Percentiles rank a stretch among this genome's conserved stretches.
Conservation (phyloP, 768 basidiomycete species). For the Macrolepiota fuliginosa region DNA sequence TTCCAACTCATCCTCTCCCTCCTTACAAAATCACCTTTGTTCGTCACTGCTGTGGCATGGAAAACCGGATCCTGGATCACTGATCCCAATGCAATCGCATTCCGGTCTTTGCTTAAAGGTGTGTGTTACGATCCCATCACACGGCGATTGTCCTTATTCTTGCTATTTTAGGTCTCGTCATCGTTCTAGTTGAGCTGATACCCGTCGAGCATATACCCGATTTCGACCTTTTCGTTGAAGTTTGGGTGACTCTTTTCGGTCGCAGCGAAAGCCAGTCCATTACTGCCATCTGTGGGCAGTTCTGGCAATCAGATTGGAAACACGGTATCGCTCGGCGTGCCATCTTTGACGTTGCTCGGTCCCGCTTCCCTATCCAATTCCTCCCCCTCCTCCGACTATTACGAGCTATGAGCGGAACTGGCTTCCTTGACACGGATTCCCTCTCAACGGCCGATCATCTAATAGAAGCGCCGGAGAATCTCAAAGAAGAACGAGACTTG, state of each 20-base stretch:
- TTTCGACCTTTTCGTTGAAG: constrained; percentile 66
- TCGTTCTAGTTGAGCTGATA: constrained; percentile 70
- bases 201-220: constrained; percentile 78
- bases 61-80: constrained; percentile 64
- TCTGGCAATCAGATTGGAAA: constrained; percentile 79
- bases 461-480: constrained; percentile 35
- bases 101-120: constrained; percentile 86
- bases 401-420: constrained; percentile 72
- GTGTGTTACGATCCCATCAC: constrained; percentile 13
- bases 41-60: constrained; percentile 73
- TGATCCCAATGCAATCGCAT: constrained; percentile 76
- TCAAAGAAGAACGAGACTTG: constrained; percentile 32
- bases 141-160: constrained; percentile 1
- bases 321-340: constrained; percentile 67
- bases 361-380: constrained; percentile 81
- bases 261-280: constrained; percentile 67
- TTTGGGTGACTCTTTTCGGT: constrained; percentile 80
- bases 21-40: constrained; percentile 69
- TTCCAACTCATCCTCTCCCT: constrained; percentile 56
- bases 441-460: constrained; percentile 49
- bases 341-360: constrained; percentile 77
- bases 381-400: constrained; percentile 68
- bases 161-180: constrained; percentile 60
- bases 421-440: constrained; percentile 74
- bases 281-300: constrained; percentile 72